phyloP scores from a whole-genome alignment of 768 basidiomycete species.

The Serendipita sp. region DNA sequence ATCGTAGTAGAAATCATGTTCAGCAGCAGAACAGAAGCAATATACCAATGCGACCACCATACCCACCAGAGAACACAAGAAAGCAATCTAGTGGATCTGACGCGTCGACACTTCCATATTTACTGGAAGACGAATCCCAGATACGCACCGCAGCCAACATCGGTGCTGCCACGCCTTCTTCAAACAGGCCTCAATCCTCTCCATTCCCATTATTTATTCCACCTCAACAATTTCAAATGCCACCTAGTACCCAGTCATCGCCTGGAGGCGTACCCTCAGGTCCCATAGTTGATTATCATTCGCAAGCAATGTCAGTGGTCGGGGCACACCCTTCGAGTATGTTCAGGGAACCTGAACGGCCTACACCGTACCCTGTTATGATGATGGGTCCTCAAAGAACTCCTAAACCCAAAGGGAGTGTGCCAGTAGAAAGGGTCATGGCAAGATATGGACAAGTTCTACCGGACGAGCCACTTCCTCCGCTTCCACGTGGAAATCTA shows the following conservation, averaged over 20 bases:
- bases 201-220: background rate
- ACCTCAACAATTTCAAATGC: background rate
- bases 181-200: background rate
- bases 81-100: background rate
- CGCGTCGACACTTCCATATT: background rate
- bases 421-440: background rate
- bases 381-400: background rate
- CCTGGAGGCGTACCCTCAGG: background rate
- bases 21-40: too few species aligned
- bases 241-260: background rate
- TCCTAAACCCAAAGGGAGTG: background rate
- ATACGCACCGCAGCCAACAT: too few species aligned
- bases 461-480: background rate
- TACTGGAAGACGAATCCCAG: background rate
- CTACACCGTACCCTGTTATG: background rate
- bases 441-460: background rate
- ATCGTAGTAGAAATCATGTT: too few species aligned
- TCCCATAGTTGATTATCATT: slow-evolving; percentile 41
- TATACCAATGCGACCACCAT: too few species aligned
- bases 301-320: slow-evolving; percentile 63
- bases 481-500: background rate
- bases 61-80: too few species aligned
- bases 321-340: slow-evolving; percentile 37
- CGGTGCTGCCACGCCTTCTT: background rate
- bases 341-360: background rate